Percentiles rank a stretch among this genome's conserved stretches.
Evolutionary conservation across 1,284 basidiomycete species (phyloP).

Genomic region (Kwoniella shivajii): DNA sequence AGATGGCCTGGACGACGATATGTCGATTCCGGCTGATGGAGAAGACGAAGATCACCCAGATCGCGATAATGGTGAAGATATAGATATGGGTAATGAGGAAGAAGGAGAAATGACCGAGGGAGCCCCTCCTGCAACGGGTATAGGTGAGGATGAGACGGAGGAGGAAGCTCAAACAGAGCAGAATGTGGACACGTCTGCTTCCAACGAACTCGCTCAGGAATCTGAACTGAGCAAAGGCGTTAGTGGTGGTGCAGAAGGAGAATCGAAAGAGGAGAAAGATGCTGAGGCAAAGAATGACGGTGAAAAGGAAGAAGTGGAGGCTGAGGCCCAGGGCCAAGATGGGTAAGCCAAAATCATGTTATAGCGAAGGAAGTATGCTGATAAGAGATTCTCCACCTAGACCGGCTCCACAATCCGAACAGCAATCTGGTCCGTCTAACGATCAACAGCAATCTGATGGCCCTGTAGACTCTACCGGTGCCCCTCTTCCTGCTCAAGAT

Average conservation of each 20-base stretch:
- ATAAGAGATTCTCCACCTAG: conserved; percentile 8
- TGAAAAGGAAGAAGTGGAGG: conserved; percentile 42
- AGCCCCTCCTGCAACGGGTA: conserved; percentile 44
- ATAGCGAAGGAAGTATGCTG: not conserved
- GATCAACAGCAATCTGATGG: conserved; percentile 47
- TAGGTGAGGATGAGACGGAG: conserved; percentile 48
- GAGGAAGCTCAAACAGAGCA: conserved; percentile 47
- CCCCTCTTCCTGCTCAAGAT: conserved; percentile 39
- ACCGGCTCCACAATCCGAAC: conserved; percentile 29
- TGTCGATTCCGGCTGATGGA: conserved; percentile 52
- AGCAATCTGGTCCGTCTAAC: conserved; percentile 35
- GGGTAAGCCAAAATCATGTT: conserved; percentile 19
- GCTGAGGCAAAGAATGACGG: conserved; percentile 33
- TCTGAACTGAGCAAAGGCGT: conserved; percentile 46
- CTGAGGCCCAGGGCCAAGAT: conserved; percentile 36
- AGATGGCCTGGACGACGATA: conserved; percentile 38
- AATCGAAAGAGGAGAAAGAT: conserved; percentile 42
- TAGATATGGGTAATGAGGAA: conserved; percentile 43
- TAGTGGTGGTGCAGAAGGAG: conserved; percentile 34
- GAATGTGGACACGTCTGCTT: conserved; percentile 44
- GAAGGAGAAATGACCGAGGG: conserved; percentile 43
- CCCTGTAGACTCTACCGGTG: conserved; percentile 44
- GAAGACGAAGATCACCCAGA: conserved; percentile 38
- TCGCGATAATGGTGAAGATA: conserved; percentile 36
- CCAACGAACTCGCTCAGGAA: conserved; percentile 43